Conservation (phyloP, 2,329 filamentous ascomycete species). For the Ceratocystis lukuohia region DNA sequence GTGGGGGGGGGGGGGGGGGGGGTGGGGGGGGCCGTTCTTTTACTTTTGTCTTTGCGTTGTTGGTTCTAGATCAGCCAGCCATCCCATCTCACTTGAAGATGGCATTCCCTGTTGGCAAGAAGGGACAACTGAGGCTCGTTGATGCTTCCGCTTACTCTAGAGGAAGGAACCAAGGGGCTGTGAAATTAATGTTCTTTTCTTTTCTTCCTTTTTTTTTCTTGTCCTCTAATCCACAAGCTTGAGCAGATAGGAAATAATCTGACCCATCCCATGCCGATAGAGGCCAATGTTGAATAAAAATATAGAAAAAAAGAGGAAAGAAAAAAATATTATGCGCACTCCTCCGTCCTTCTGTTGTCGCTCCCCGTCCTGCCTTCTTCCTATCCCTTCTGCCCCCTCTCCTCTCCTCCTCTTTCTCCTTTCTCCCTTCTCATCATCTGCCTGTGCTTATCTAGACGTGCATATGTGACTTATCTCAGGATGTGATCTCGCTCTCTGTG, state of each 20-base stretch:
- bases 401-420: neutral
- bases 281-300: neutral
- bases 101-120: neutral
- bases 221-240: neutral
- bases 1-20: neutral
- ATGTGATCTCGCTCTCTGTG: neutral
- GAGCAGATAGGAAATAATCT: no score
- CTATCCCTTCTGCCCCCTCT: neutral
- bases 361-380: neutral
- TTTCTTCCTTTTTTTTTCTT: neutral
- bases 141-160: neutral
- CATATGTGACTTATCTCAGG: neutral
- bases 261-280: neutral
- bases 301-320: no score
- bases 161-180: conserved; percentile 14
- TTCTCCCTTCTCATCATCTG: neutral
- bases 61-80: neutral
- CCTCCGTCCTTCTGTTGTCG: neutral
- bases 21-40: neutral
- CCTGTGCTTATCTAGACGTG: neutral
- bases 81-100: neutral
- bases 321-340: neutral
- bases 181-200: conserved; percentile 10
- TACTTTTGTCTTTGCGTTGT: neutral
- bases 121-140: neutral